phyloP scores from a whole-genome alignment of 345 rosid species.

The Jatropha curcas region DNA sequence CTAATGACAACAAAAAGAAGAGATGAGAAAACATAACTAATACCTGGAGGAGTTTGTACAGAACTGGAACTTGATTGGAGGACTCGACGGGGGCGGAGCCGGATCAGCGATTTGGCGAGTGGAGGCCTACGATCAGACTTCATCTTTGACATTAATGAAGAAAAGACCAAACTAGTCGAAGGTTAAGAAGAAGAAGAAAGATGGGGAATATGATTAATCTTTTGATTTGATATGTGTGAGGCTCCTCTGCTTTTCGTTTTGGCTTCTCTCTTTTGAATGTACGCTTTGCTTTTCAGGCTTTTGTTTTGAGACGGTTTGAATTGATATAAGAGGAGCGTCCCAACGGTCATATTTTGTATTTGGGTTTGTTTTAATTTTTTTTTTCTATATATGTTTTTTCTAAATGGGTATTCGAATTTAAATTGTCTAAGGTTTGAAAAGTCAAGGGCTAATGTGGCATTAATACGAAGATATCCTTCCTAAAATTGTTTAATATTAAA shows the following conservation, averaged over 20 bases:
- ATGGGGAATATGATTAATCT: not conserved
- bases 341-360: slow-evolving; percentile 11
- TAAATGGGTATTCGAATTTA: too few species aligned
- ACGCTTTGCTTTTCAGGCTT: not conserved
- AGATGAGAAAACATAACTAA: not conserved
- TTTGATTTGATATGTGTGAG: not conserved
- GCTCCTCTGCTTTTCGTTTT: not conserved
- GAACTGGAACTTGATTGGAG: slow-evolving; percentile 42
- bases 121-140: slow-evolving; percentile 67
- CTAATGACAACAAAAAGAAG: too few species aligned
- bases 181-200: not conserved
- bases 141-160: slow-evolving; percentile 52
- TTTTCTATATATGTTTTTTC: too few species aligned
- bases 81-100: slow-evolving; percentile 57
- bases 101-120: slow-evolving; percentile 68
- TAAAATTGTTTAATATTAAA: too few species aligned
- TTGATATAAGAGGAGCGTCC: not conserved
- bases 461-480: too few species aligned
- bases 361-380: not conserved
- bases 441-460: too few species aligned
- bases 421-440: too few species aligned
- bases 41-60: slow-evolving; percentile 70
- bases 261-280: not conserved
- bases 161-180: not conserved
- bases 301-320: slow-evolving; percentile 9